Evolutionary conservation across 352 stramenopile species (phyloP).

Genomic region (Phytophthora capsici): DNA sequence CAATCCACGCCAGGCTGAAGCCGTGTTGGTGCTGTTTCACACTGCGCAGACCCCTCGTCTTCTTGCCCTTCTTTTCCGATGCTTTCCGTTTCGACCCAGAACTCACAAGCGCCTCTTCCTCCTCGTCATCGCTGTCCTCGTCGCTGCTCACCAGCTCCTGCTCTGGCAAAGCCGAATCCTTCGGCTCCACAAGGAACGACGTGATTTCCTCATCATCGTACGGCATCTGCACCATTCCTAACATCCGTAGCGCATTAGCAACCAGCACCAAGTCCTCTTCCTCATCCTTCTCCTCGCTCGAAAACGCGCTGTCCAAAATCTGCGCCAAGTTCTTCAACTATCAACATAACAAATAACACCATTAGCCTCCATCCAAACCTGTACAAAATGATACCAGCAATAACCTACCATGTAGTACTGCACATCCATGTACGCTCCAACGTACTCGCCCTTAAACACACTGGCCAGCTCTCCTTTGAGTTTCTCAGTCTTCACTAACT

Average conservation of each 20-base stretch:
- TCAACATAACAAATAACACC: slow-evolving; percentile 1
- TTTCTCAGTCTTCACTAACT: slow-evolving; percentile 68
- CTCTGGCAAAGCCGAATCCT: slow-evolving; percentile 26
- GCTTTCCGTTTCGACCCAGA: slow-evolving; percentile 63
- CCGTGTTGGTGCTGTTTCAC: slow-evolving; percentile 79
- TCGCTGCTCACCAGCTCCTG: slow-evolving; percentile 60
- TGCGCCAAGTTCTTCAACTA: slow-evolving; percentile 74
- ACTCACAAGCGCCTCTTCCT: slow-evolving; percentile 31
- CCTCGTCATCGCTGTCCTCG: slow-evolving; percentile 48
- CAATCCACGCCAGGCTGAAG: slow-evolving; percentile 86
- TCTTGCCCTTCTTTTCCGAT: slow-evolving; percentile 43
- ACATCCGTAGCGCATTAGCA: slow-evolving; percentile 68
- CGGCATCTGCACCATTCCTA: slow-evolving; percentile 82
- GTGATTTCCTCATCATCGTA: slow-evolving; percentile 63
- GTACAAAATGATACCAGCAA: background rate
- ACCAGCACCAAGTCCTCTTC: slow-evolving; percentile 59
- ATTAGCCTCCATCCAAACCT: slow-evolving; percentile 2
- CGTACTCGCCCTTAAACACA: slow-evolving; percentile 89
- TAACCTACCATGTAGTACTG: slow-evolving; percentile 85
- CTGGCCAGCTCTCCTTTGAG: slow-evolving; percentile 83
- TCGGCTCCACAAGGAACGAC: slow-evolving; percentile 70
- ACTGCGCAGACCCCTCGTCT: slow-evolving; percentile 54
- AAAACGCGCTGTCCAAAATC: slow-evolving; percentile 49
- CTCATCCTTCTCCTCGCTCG: slow-evolving; percentile 46
- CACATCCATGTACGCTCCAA: slow-evolving; percentile 84